A percentile compares a stretch with the other conserved stretches of the same genome.
Evolutionary conservation across 2,329 filamentous ascomycete genomes (phyloP).

Genomic region (Epichloe glyceriae): DNA sequence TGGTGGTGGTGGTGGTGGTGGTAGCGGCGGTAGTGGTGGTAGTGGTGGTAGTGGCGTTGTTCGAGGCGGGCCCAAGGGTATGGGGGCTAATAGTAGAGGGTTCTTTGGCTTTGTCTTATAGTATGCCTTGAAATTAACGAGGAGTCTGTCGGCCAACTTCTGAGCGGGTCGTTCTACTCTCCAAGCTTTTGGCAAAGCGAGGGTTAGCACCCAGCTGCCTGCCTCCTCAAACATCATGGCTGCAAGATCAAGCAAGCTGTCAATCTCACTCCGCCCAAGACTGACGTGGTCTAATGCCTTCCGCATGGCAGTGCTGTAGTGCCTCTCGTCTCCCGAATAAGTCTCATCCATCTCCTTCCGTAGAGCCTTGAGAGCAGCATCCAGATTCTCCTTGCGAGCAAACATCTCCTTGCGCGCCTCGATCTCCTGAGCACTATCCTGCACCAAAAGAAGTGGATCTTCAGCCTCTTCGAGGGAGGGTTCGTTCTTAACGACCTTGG

Average conservation of each 20-base stretch:
- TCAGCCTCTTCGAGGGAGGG: constrained; percentile 24
- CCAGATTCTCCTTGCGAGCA: constrained; percentile 50
- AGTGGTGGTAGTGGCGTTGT: constrained; percentile 10
- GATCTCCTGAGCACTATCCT: constrained; percentile 33
- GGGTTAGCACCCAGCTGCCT: constrained; percentile 26
- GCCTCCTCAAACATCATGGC: constrained; percentile 35
- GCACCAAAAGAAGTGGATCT: constrained; percentile 25
- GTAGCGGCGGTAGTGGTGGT: too few relatives aligned
- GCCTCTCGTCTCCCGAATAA: constrained; percentile 23
- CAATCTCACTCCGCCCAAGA: constrained; percentile 28
- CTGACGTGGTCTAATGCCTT: constrained; percentile 27
- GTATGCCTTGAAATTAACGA: constrained; percentile 26
- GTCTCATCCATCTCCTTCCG: constrained; percentile 31
- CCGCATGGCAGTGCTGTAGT: constrained; percentile 29
- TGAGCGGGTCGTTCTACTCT: constrained; percentile 22
- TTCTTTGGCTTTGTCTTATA: constrained; percentile 23
- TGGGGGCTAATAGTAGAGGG: constrained; percentile 12
- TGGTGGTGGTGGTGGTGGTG: constrained; percentile 18
- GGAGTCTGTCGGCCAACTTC: constrained; percentile 22
- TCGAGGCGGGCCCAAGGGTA: constrained; percentile 18
- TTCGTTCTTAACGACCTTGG: constrained; percentile 30
- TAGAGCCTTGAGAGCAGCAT: constrained; percentile 36
- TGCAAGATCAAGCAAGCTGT: constrained; percentile 30
- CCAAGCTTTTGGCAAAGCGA: constrained; percentile 30
- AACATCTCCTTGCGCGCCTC: constrained; percentile 50